phyloP scores from a whole-genome alignment of 1,139 yeast genomes.

The Nadsonia commutata region DNA sequence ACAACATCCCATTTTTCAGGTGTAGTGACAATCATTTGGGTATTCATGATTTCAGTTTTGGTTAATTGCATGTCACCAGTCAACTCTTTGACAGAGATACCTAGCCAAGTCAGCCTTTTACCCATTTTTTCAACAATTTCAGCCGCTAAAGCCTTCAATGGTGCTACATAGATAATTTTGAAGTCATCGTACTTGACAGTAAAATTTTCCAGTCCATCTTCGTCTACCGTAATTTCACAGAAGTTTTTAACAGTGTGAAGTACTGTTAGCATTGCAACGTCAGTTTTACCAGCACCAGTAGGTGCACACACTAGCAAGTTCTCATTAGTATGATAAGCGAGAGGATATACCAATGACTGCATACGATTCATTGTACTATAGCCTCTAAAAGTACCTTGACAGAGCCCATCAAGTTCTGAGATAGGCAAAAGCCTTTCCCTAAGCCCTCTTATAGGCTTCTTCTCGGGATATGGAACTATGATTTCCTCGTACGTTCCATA shows the following conservation, averaged over 20 bases:
- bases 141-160: conserved; percentile 91
- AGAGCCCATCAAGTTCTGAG: conserved; percentile 53
- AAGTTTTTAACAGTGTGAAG: conserved; percentile 68
- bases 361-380: conserved; percentile 70
- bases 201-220: conserved; percentile 43
- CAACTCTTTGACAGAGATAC: conserved; percentile 71
- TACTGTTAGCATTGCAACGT: conserved; percentile 79
- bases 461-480: conserved; percentile 59
- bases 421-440: conserved; percentile 45
- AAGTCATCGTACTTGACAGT: conserved; percentile 52
- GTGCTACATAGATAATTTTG: conserved; percentile 90
- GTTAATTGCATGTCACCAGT: conserved; percentile 97
- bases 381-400: conserved; percentile 72
- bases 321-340: conserved; percentile 85
- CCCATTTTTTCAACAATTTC: conserved; percentile 89
- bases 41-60: conserved; percentile 61
- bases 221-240: conserved; percentile 26
- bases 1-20: conserved; percentile 99
- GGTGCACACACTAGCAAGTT: conserved; percentile 98
- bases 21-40: conserved; percentile 89
- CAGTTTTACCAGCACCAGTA: conserved; percentile 99
- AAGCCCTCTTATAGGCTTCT: conserved; percentile 29
- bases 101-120: conserved; percentile 67
- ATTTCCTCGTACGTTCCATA: conserved; percentile 64
- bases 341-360: conserved; percentile 84